These are phyloP conservation scores for Xanthoconium purpureum DNA, from an alignment of 768 basidiomycete genomes.

Conservation along the genomic window DNA sequence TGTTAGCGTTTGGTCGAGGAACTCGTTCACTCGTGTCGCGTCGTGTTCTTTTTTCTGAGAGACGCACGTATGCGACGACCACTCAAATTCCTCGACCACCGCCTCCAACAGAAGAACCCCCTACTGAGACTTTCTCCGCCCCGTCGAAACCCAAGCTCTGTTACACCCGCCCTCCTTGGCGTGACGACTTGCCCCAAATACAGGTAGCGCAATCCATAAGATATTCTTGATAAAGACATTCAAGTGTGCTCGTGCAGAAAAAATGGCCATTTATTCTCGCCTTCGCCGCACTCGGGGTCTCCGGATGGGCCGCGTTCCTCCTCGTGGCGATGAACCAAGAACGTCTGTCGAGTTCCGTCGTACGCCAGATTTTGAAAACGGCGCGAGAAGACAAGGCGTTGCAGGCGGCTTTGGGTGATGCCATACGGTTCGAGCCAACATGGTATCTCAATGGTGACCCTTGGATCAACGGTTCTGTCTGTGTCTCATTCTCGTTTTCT, in stretches of 20 bases:
- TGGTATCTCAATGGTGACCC: slow-evolving; percentile 75
- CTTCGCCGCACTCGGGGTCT: slow-evolving; percentile 48
- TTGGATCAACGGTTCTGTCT: slow-evolving; percentile 62
- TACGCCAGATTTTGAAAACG: slow-evolving; percentile 60
- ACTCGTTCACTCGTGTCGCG: slow-evolving; percentile 5
- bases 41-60: slow-evolving; percentile 9
- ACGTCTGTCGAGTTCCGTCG: slow-evolving; percentile 71
- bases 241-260: slow-evolving; percentile 18
- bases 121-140: slow-evolving; percentile 40
- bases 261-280: slow-evolving; percentile 60
- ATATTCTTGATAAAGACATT: neutral
- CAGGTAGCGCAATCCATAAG: slow-evolving; percentile 27
- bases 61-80: slow-evolving; percentile 16
- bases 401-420: slow-evolving; percentile 57
- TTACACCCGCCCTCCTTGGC: slow-evolving; percentile 39
- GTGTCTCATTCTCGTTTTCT: slow-evolving; percentile 30
- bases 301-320: slow-evolving; percentile 68
- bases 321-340: slow-evolving; percentile 73
- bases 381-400: slow-evolving; percentile 52
- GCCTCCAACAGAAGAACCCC: slow-evolving; percentile 29
- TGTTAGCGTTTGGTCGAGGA: slow-evolving; percentile 15
- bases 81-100: slow-evolving; percentile 26
- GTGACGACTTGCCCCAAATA: slow-evolving; percentile 42
- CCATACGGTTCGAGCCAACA: slow-evolving; percentile 35
- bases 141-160: slow-evolving; percentile 45